Base-by-base conservation (phyloP, 345 rosid genomes). In the Citrus glauca region DNA sequence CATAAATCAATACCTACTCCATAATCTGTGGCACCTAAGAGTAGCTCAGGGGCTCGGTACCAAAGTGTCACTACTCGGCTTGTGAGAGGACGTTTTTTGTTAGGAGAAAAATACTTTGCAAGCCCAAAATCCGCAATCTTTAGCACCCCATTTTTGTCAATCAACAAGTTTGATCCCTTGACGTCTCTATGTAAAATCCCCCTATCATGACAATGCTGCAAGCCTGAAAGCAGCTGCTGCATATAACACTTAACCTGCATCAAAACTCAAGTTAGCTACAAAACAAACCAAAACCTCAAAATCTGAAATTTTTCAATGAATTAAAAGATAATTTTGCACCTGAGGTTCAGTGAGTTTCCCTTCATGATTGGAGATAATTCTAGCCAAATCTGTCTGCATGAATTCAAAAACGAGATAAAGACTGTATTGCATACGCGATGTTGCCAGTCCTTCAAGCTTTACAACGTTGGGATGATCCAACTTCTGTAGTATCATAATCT, bases 381-480 rank as follows among this genome's bases (percentile, higher is more conserved):
- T 84, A 61, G 89, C 79, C 60, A 91, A 77, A 83, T 91, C 93
- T 0, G 95, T 76, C 48, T 56, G 82, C 93, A 91, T 91, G 80
- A 87, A 91, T 8, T 91, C 91, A 45, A 91, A 91, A 77, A 91
- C 93, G 14, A 91, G 90, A 79, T 89, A 91, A 78, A 91, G 78
- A 66, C 95, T 89, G 42, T 84, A 89, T 79, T 91, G 93, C 91
- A 91, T 83, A 71, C 95, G 86, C 22, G 95, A 91, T 48, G 95
- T 91, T 32, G 93, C 93, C 69, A 91, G 66, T 37, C 95, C 95
- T 77, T 87, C 90, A 69, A 91, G 93, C 88, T 89, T 91, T 48
- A 91, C 83, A 19, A 91, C 78, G 67, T 91, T 91, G n/a, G 91
- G 95, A 78, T 91, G 95, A 78, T 91, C 91, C 84, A 91, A 70